Conservation (phyloP, 176 grass and related monocot genomes). For the Carex pumila region DNA sequence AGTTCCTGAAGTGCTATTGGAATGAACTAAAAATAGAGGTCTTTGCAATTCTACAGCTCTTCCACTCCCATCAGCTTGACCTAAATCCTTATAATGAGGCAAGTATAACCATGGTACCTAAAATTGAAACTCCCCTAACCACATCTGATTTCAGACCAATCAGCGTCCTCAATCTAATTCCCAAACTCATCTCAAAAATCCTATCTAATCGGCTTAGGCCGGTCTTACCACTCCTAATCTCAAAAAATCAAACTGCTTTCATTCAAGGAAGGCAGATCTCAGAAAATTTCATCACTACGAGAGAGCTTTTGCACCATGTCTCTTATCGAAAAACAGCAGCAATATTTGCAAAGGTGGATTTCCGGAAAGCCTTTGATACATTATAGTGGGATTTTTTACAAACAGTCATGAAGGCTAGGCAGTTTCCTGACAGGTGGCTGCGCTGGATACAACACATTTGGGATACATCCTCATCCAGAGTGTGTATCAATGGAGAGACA, state of each 20-base stretch:
- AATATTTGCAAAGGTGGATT: background rate
- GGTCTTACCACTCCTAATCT: background rate
- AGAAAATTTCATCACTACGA: background rate
- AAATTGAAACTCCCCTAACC: background rate
- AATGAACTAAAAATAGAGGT: too few relatives aligned
- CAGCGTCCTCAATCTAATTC: background rate
- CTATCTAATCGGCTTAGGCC: background rate
- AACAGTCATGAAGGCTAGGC: background rate
- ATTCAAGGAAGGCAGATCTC: background rate
- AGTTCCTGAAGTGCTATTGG: too few relatives aligned
- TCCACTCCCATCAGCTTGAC: too few relatives aligned
- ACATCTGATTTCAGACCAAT: background rate
- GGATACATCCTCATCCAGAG: background rate
- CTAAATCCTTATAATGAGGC: background rate
- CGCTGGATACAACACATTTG: background rate
- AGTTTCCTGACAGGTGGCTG: background rate
- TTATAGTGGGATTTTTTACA: background rate
- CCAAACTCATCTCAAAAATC: constrained; percentile 6
- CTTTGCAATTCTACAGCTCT: too few relatives aligned
- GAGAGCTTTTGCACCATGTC: background rate
- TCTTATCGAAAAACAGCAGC: background rate
- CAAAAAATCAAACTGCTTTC: background rate
- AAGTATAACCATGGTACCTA: background rate
- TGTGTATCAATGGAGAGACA: background rate
- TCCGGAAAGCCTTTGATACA: background rate